phyloP scores from a whole-genome alignment of 768 basidiomycete species.

The Pulveroboletus sp. region DNA sequence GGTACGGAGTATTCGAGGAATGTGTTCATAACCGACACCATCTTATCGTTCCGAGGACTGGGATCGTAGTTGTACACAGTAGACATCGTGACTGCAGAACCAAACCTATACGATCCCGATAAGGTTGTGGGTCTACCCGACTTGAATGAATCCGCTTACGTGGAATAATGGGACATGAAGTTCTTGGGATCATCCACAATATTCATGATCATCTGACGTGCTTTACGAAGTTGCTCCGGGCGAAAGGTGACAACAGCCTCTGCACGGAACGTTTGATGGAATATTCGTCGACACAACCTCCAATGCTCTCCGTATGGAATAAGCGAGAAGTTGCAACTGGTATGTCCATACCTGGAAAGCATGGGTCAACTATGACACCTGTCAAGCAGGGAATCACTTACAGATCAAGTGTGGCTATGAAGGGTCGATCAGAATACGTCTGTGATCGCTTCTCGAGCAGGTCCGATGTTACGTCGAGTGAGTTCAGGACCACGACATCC shows the following conservation, averaged over 20 bases:
- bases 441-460: neutral
- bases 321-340: neutral
- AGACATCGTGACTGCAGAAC: slow-evolving; percentile 28
- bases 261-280: slow-evolving; percentile 16
- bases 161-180: neutral
- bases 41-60: slow-evolving; percentile 3
- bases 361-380: neutral
- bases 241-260: slow-evolving; percentile 4
- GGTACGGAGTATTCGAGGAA: neutral
- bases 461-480: neutral
- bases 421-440: slow-evolving; percentile 3
- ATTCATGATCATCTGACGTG: slow-evolving; percentile 9
- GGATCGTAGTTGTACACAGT: slow-evolving; percentile 16
- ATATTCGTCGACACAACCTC: slow-evolving; percentile 15
- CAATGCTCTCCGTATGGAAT: neutral
- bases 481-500: slow-evolving; percentile 1
- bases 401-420: neutral
- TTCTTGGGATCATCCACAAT: slow-evolving; percentile 7
- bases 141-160: too few relatives aligned
- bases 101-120: too few relatives aligned
- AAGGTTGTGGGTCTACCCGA: too few relatives aligned
- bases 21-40: slow-evolving; percentile 6
- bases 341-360: neutral
- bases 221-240: slow-evolving; percentile 13
- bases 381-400: neutral